Evolutionary conservation across 495 filamentous ascomycete genomes (phyloP), one percentile per base, ranked within the genome.

Genomic region (Daldinia caldariorum): DNA sequence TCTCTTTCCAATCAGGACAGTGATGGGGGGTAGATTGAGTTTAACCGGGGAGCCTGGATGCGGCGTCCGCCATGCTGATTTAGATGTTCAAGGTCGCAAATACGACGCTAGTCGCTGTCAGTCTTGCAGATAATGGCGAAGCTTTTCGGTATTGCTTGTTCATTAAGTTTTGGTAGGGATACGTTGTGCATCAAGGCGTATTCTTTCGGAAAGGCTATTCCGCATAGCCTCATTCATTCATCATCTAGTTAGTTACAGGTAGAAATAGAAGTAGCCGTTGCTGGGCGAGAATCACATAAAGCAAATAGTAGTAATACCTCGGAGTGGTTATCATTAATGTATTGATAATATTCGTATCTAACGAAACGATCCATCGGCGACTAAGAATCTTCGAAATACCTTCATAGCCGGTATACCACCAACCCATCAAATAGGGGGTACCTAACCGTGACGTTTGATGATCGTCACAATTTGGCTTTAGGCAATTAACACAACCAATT

Each of bases 21-120:
- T 16, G 43, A 47, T 47, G 22, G 43, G 43, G 43, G 43, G 12
- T 47, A 47, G 22, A 12, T 63, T 37, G 53, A 69, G 37, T 69
- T 69, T 69, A 69, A 59, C 66, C 66, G 66, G 66, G 66, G 66
- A 59, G 66, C n/a, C 8, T 38, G 66, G 60, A 63, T 34, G 37
- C 37, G 53, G 51, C 53, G 59, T 6, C 53, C 32, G 16, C 34
- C 39, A 12, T 45, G 34, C 43, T 32, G 26, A n/a, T 66, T 41
- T 66, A 59, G 13, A 43, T 26, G 63, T 37, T 20, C n/a, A 8
- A 18, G 20, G 37, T 59, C 22, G 20, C 20, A 29, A 31, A 54
- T 69, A 8, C 47, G n/a, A 60, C 60, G 26, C 37, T 63, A 3
- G 59, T 63, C 43, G 5, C 37, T 58, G 26, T 55, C 43, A 34